Evolutionary conservation across 2,329 filamentous ascomycete genomes (phyloP).

Genomic region (Colletotrichum ledebouriae): DNA sequence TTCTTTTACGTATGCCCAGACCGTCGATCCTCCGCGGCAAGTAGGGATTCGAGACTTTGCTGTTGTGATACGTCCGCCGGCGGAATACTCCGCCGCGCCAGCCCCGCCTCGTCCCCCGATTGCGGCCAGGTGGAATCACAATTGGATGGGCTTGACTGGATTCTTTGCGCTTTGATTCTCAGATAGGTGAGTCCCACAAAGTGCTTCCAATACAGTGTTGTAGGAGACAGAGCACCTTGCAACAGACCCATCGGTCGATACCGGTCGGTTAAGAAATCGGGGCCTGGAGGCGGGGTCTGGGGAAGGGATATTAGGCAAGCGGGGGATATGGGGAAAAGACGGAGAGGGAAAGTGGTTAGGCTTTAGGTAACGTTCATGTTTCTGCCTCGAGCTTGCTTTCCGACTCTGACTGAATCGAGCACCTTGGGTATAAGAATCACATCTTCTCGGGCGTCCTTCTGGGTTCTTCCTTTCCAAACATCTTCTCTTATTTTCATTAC

Average conservation of each 20-base stretch:
- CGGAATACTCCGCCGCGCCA: not conserved
- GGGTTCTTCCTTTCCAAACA: too few species aligned
- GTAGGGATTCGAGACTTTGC: not conserved
- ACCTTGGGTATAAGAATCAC: too few species aligned
- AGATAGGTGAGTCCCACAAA: not conserved
- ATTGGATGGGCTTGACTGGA: too few species aligned
- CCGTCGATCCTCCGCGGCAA: slow-evolving; percentile 3
- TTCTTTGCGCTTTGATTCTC: too few species aligned
- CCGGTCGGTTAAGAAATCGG: not conserved
- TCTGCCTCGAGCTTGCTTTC: too few species aligned
- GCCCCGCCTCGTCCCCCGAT: not conserved
- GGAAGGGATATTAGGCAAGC: slow-evolving; percentile 17
- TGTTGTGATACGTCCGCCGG: not conserved
- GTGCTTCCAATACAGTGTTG: not conserved
- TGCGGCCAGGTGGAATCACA: too few species aligned
- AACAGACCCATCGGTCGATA: not conserved
- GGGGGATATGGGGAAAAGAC: slow-evolving; percentile 22
- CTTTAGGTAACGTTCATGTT: not conserved
- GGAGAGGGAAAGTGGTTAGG: not conserved
- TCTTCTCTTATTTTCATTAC: too few species aligned
- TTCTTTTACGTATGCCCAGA: not conserved
- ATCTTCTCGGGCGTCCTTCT: too few species aligned
- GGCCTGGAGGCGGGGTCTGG: slow-evolving; percentile 33
- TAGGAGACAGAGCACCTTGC: too few species aligned
- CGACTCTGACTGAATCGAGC: too few species aligned